phyloP scores from a whole-genome alignment of 192 early-diverging fungal genomes.

The Kickxella alabastrina region DNA sequence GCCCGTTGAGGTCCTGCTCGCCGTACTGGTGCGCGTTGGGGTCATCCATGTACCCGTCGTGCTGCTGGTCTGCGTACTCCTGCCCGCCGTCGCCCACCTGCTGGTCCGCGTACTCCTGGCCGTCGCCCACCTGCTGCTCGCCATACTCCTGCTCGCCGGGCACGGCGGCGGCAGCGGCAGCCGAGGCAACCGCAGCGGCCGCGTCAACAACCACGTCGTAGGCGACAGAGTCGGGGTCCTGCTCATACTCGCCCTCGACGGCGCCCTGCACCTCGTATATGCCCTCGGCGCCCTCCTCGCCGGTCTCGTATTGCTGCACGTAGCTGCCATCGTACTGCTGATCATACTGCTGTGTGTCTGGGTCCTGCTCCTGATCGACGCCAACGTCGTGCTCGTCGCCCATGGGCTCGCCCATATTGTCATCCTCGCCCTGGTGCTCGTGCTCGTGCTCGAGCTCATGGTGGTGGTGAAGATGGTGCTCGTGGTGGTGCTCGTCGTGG shows the following conservation, averaged over 20 bases:
- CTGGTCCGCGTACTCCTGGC: constrained; percentile 12
- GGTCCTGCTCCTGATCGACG: constrained; percentile 1
- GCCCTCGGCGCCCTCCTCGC: constrained; percentile 21
- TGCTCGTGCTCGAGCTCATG: constrained; percentile 7
- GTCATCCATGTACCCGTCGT: constrained; percentile 31
- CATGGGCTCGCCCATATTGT: constrained; percentile 26
- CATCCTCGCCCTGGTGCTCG: constrained; percentile 2
- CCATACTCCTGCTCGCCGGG: constrained; percentile 27
- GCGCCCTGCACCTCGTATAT: constrained; percentile 30
- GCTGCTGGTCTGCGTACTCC: constrained; percentile 20
- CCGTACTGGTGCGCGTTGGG: constrained; percentile 23
- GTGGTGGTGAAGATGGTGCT: constrained; percentile 2
- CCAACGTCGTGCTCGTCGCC: constrained; percentile 8
- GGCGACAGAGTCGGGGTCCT: constrained; percentile 15
- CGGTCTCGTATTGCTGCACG: constrained; percentile 30
- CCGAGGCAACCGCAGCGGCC: constrained; percentile 8
- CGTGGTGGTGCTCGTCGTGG: constrained; percentile 8
- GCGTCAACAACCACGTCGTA: constrained; percentile 23
- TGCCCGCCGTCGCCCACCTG: constrained; percentile 8
- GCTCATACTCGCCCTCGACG: constrained; percentile 36
- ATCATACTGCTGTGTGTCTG: constrained; percentile 29
- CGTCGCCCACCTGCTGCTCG: constrained; percentile 15
- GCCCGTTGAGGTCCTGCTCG: constrained; percentile 11
- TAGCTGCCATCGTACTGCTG: constrained; percentile 32
- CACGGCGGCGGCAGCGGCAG: constrained; percentile 5